Base-by-base conservation (phyloP, 352 stramenopile species). In the Phytophthora quininea region DNA sequence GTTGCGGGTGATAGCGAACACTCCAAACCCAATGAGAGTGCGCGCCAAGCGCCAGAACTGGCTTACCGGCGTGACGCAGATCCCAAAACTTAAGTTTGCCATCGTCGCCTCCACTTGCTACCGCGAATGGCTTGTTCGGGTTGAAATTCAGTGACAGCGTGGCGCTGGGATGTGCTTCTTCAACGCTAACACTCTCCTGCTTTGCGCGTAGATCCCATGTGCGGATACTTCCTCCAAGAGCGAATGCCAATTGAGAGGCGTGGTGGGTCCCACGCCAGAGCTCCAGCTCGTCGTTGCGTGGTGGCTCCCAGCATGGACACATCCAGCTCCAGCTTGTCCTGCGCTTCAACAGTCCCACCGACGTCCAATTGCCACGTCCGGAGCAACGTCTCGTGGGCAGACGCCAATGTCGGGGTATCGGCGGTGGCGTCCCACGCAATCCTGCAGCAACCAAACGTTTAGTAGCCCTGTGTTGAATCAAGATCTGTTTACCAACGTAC, bases 71-170 rank as follows among this genome's bases (percentile, higher is more conserved):
- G 14, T 82, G 73, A 14, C 97, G 94, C 62, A 99, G 74, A 82
- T 99, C 97, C 97, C 97, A 99, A 72, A 99, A 99, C 68, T 98
- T 98, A 24, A 99, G 73, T 46, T 96, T 81, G 19, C 95, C 91
- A 74, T 99, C 97, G 49, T 98, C 93, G 7, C 96, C 97, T 4
- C 88, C 82, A 51, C 91, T 99, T 1, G 87, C 86, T 12, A 99
- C 53, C 24, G 90, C 86, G 59, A 96, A 92, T 0, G 97, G 96
- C 73, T 98, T 98, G 80, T 99, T 98, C n/a, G 95, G 97, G 80
- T 99, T 99, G 77, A 98, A 99, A 79, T 99, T 94, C 11, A 99
- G 67, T 73, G 98, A 92, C 3, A 91, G 48, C 7, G 80, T 76
- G n/a, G 75, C 77, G 19, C 67, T 74, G 4, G 79, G 42, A 58